These are phyloP conservation scores for Auriculariales sp. DNA, from an alignment of 768 basidiomycete genomes.

Conservation along the genomic window DNA sequence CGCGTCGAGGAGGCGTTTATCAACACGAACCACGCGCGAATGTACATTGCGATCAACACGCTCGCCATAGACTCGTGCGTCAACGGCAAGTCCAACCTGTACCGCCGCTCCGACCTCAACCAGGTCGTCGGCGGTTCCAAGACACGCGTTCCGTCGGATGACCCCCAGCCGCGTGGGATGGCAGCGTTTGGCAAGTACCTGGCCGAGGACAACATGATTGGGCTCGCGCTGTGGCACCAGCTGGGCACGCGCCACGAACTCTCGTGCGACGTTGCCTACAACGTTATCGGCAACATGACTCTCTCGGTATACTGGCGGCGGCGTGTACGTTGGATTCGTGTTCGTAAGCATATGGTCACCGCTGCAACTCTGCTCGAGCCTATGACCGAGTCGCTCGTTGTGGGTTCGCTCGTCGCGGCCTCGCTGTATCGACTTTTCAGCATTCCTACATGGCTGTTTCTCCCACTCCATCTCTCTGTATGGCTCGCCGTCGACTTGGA, in stretches of 20 bases:
- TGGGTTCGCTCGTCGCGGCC: conserved; percentile 47
- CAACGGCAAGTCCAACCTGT: conserved; percentile 91
- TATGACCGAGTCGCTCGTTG: conserved; percentile 73
- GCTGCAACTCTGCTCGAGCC: conserved; percentile 82
- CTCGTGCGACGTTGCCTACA: conserved; percentile 80
- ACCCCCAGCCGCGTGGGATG: conserved; percentile 35
- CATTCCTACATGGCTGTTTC: conserved; percentile 37
- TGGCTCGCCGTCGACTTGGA: conserved; percentile 77
- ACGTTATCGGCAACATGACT: conserved; percentile 80
- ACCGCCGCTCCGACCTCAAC: conserved; percentile 78
- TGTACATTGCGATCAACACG: conserved; percentile 91
- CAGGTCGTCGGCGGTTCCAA: conserved; percentile 52
- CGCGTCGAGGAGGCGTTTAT: conserved; percentile 85
- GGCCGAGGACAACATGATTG: conserved; percentile 98
- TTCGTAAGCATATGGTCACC: conserved; percentile 86
- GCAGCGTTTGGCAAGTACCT: conserved; percentile 75
- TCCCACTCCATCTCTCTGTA: conserved; percentile 40
- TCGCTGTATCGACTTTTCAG: conserved; percentile 37
- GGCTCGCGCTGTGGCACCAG: conserved; percentile 84
- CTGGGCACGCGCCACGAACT: conserved; percentile 76
- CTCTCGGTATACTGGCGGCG: conserved; percentile 75
- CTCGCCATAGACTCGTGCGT: conserved; percentile 87
- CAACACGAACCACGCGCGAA: conserved; percentile 95
- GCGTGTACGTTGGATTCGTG: conserved; percentile 91
- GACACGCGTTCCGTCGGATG: conserved; percentile 19